phyloP scores from a whole-genome alignment of 2,329 filamentous ascomycete species.

The Aureobasidium sp. region DNA sequence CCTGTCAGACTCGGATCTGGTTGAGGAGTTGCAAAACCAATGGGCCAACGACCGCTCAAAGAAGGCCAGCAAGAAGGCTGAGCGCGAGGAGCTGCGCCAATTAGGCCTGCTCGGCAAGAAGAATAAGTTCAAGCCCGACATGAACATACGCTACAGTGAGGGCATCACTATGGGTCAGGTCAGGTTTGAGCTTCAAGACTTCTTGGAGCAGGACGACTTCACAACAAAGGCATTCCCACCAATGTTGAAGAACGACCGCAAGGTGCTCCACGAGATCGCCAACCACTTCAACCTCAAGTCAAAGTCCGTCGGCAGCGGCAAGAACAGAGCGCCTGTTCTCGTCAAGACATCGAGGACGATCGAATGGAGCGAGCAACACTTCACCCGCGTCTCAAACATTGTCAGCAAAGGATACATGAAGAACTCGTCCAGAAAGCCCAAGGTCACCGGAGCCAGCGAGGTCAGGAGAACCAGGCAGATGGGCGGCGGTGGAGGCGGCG shows the following conservation, averaged over 20 bases:
- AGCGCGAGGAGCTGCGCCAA: slow-evolving; percentile 40
- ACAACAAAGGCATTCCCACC: slow-evolving; percentile 69
- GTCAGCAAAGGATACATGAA: slow-evolving; percentile 52
- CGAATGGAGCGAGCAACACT: slow-evolving; percentile 49
- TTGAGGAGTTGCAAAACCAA: slow-evolving; percentile 31
- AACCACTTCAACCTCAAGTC: slow-evolving; percentile 71
- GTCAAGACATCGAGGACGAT: slow-evolving; percentile 65
- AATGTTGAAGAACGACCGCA: slow-evolving; percentile 72
- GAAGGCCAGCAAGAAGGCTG: slow-evolving; percentile 41
- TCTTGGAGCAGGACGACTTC: slow-evolving; percentile 57
- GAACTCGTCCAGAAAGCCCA: slow-evolving; percentile 29
- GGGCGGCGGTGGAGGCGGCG: slow-evolving; percentile 31
- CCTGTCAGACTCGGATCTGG: slow-evolving; percentile 39
- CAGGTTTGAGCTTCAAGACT: slow-evolving; percentile 63
- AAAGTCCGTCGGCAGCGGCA: slow-evolving; percentile 69
- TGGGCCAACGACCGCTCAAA: slow-evolving; percentile 41
- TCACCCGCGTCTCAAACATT: slow-evolving; percentile 38
- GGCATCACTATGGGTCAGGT: slow-evolving; percentile 68
- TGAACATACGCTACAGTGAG: slow-evolving; percentile 63
- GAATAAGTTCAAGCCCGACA: slow-evolving; percentile 36
- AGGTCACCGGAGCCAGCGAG: slow-evolving; percentile 14
- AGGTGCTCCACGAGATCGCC: slow-evolving; percentile 72
- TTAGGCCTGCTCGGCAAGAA: slow-evolving; percentile 35
- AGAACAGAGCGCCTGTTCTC: slow-evolving; percentile 67
- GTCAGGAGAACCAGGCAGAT: slow-evolving; percentile 15